A percentile compares a stretch with the other conserved stretches of the same genome.
Conservation (phyloP, 441 rosid genomes). For the Euphorbia schlechtendalii region DNA sequence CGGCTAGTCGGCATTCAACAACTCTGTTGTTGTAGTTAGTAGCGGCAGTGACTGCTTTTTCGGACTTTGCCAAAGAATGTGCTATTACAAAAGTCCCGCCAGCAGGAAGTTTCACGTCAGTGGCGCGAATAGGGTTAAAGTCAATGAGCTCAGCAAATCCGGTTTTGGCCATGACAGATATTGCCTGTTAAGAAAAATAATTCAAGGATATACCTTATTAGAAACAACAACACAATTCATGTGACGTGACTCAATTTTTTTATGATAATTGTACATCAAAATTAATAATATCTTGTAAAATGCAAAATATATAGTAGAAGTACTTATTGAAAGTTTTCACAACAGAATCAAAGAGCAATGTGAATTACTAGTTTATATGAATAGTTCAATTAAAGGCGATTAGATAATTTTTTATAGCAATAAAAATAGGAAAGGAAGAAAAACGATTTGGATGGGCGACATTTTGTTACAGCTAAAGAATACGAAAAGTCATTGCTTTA, state of each 20-base stretch:
- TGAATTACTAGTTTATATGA: no score
- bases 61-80: constrained; percentile 93
- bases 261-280: not conserved
- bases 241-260: not conserved
- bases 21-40: constrained; percentile 94
- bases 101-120: constrained; percentile 88
- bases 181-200: constrained; percentile 51
- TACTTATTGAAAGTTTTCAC: no score
- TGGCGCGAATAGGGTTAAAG: constrained; percentile 91
- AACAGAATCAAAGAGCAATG: no score
- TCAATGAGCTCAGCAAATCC: constrained; percentile 99
- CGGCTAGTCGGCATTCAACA: constrained; percentile 87
- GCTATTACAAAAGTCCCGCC: constrained; percentile 94
- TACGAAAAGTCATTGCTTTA: no score
- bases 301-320: no score
- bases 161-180: constrained; percentile 87
- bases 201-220: not conserved
- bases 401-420: no score
- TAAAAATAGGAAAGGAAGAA: not conserved
- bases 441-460: not conserved
- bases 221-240: not conserved
- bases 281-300: not conserved
- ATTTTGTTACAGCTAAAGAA: not conserved
- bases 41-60: constrained; percentile 94
- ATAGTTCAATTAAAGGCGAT: no score